phyloP scores from a whole-genome alignment of 2,329 filamentous ascomycete species.

The Epichloe aotearoae region DNA sequence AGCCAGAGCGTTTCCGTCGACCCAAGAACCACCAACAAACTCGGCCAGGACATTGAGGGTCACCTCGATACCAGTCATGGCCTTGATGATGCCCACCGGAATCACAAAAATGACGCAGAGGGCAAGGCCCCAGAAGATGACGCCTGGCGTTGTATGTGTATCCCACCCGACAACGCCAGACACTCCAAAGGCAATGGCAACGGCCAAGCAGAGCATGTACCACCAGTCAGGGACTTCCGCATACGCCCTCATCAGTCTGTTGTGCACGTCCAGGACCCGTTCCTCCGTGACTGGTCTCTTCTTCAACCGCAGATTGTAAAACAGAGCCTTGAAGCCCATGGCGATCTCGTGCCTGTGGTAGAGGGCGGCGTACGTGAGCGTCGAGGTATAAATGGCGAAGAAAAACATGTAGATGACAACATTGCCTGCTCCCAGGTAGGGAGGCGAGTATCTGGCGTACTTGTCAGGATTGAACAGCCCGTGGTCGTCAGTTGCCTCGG shows the following conservation, averaged over 20 bases:
- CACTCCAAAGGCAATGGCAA: conserved; percentile 32
- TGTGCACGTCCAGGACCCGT: conserved; percentile 32
- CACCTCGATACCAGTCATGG: conserved; percentile 39
- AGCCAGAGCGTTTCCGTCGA: conserved; percentile 35
- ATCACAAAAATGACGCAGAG: conserved; percentile 38
- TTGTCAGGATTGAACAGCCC: conserved; percentile 31
- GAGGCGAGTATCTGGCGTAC: conserved; percentile 37
- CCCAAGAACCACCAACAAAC: conserved; percentile 37
- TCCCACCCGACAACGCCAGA: conserved; percentile 34
- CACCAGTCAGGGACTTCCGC: conserved; percentile 41
- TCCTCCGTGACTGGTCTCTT: conserved; percentile 20
- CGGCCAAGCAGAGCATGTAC: conserved; percentile 30
- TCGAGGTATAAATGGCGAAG: conserved; percentile 40
- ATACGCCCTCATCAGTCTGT: conserved; percentile 33
- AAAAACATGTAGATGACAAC: conserved; percentile 41
- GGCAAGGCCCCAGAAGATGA: conserved; percentile 36
- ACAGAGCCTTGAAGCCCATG: conserved; percentile 34
- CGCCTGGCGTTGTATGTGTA: conserved; percentile 36
- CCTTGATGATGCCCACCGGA: conserved; percentile 38
- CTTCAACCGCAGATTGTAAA: conserved; percentile 30
- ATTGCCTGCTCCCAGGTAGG: conserved; percentile 36
- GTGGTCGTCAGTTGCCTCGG: conserved; percentile 25
- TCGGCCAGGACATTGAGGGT: conserved; percentile 40
- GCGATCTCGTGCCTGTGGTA: conserved; percentile 39
- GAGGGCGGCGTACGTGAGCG: conserved; percentile 34